Base-by-base conservation (phyloP, 192 early-diverging fungal species). In the Dispira simplex region DNA sequence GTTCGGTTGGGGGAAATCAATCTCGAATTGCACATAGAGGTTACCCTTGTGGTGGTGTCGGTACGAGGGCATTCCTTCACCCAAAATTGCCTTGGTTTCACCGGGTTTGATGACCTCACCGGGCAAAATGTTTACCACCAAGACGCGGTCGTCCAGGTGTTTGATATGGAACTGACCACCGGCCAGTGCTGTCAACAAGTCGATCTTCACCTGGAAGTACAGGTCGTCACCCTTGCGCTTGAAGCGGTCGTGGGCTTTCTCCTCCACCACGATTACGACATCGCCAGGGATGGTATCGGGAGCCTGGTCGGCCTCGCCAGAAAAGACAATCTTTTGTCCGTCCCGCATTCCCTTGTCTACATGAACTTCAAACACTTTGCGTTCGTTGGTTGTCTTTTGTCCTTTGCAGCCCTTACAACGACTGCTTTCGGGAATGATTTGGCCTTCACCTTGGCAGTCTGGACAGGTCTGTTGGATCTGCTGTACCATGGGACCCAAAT, bases 401-500 rank as follows among this genome's bases (percentile, higher is more conserved):
- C 90, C 97, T 46, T 84, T 78, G 80, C 97, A 99, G 63, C 73
- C 65, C 70, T 85, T 88, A 83, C 97, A 99, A 64, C 88, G 78
- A 75, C 91, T 83, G 74, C 92, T 93, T 54, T 87, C 83, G 60
- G 85, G 83, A 64, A 99, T 94, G 66, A 89, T 81, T 69, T 95
- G 87, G 66, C 97, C 95, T 64, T 84, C 81, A 64, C 93, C 97
- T 56, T 82, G 76, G 77, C 97, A 99, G 49, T 85, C 83, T 44
- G 76, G 76, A 77, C 97, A 99, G 28, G 91, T 84, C 72, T 96
- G 92, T 75, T 99, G 97, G 77, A 98, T 91, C 79, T 98, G 97
- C 81, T 99, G 97, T 63, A 99, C 87, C 95, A 99, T 98, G 21
- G 97, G 97, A 26, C 97, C 97, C 78, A 99, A 88, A 72, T 97